Percentiles rank a stretch among this genome's conserved stretches.
These are phyloP conservation scores for Psophocarpus tetragonolobus DNA, from an alignment of 306 rosid genomes.

Conservation along the genomic window DNA sequence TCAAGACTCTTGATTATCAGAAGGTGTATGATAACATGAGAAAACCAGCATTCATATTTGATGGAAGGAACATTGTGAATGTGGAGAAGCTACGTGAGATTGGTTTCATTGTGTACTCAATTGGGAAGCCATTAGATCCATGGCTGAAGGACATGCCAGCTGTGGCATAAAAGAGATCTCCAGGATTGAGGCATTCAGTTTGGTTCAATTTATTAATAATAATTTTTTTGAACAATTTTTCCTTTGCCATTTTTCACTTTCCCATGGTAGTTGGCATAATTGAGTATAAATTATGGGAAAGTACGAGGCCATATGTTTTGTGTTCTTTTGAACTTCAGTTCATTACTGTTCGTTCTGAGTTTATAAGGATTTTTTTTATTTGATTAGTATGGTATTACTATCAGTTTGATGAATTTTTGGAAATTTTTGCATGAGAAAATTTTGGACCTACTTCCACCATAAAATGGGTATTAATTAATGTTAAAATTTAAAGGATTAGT, in stretches of 20 bases:
- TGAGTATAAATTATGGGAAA: slow-evolving; percentile 45
- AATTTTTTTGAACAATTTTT: slow-evolving; percentile 17
- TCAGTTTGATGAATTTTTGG: slow-evolving; percentile 30
- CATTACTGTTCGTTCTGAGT: slow-evolving; percentile 30
- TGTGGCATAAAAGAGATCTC: slow-evolving; percentile 55
- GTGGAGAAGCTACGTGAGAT: slow-evolving; percentile 66
- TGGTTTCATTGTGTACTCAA: slow-evolving; percentile 87
- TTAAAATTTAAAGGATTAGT: slow-evolving; percentile 8
- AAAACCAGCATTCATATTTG: slow-evolving; percentile 86
- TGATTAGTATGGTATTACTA: slow-evolving; percentile 29
- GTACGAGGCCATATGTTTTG: slow-evolving; percentile 44
- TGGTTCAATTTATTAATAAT: slow-evolving; percentile 37
- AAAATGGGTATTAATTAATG: too few species aligned
- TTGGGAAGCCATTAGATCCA: slow-evolving; percentile 87
- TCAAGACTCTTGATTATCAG: slow-evolving; percentile 79
- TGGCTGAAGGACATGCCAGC: slow-evolving; percentile 98
- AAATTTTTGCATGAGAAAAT: not conserved
- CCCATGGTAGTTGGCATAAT: slow-evolving; percentile 41
- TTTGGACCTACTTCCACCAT: not conserved
- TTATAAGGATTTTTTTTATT: slow-evolving; percentile 41
- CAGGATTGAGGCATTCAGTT: slow-evolving; percentile 38
- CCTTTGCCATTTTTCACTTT: slow-evolving; percentile 31
- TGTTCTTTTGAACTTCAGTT: slow-evolving; percentile 40
- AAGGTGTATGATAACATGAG: slow-evolving; percentile 78
- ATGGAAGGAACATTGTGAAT: slow-evolving; percentile 75